Base-by-base conservation (phyloP, 108 stramenopile genomes). In the Heterococcus sp. region DNA sequence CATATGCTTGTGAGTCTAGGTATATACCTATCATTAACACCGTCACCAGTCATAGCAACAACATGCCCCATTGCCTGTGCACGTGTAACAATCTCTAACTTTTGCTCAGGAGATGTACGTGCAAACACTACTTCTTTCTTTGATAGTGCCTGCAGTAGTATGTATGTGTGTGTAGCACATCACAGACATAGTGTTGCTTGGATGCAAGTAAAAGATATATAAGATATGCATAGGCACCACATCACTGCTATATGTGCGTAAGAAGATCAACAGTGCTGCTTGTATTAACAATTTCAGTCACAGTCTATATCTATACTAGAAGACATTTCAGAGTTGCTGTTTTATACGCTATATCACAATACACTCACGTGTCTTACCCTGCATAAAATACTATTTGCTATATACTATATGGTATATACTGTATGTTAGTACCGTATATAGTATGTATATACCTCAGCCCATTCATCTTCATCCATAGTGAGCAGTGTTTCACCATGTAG, bases 11-110 rank as follows among this genome's bases (percentile, higher is more conserved):
- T n/a, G n/a, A n/a, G n/a, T n/a, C n/a, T n/a, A n/a, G n/a, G n/a
- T n/a, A n/a, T n/a, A n/a, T n/a, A n/a, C 46, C 46, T 58, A 77
- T 99, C 98, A 76, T 99, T 99, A 37, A 99, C 98, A 74, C 98
- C 98, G 87, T 99, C 98, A 66, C 98, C 98, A 66, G 96, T 99
- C 92, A 99, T 93, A 85, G 91, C 90, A 11, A 92, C 88, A 37
- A 97, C 90, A 74, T 96, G 89, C 11, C 92, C 94, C 69, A 37
- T 32, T 28, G 83, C 83, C 71, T 79, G 78, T 63, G 35, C 70
- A 31, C 78, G 78, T 21, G 70, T 79, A 38, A 79, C 78, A 85
- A 98, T 97, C 29, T 83, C 83, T 31, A 89, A 86, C 84, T 91
- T 91, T 46, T 91, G 89, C 71, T 88, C 72, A 3, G 91, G 91